Conservation (phyloP, 768 basidiomycete species). For the Podaxis sp. region DNA sequence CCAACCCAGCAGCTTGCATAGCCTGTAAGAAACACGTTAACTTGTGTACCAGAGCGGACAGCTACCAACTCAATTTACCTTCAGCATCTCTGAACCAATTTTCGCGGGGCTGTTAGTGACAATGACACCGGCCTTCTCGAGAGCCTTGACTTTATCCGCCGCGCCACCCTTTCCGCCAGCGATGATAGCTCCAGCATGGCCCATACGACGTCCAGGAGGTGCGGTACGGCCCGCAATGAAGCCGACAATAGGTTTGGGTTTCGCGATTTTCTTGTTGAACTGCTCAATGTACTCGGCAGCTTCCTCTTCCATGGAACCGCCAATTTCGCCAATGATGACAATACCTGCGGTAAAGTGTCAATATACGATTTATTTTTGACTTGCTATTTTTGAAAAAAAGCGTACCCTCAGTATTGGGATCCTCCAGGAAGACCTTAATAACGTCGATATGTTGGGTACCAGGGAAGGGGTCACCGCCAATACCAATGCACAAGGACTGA, state of each 20-base stretch:
- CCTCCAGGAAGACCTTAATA: conserved; percentile 93
- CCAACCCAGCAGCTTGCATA: conserved; percentile 76
- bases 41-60: neutral
- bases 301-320: conserved; percentile 99
- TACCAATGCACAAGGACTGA: conserved; percentile 94
- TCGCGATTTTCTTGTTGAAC: conserved; percentile 84
- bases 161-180: conserved; percentile 98
- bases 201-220: conserved; percentile 97
- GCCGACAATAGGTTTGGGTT: conserved; percentile 94
- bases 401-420: conserved; percentile 88
- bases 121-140: conserved; percentile 88
- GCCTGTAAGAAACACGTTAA: conserved; percentile 43
- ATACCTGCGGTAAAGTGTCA: conserved; percentile 57
- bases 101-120: conserved; percentile 96
- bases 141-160: conserved; percentile 87
- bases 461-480: conserved; percentile 97
- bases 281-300: conserved; percentile 94
- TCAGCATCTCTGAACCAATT: conserved; percentile 87
- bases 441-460: conserved; percentile 96
- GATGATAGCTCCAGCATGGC: conserved; percentile 97
- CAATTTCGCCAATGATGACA: conserved; percentile 98
- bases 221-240: conserved; percentile 99
- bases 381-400: neutral
- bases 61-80: conserved; percentile 49
- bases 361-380: neutral